A percentile compares a stretch with the other conserved stretches of the same genome.
Conservation (phyloP, 2,329 filamentous ascomycete species). For the Pseudogymnoascus pannorum region DNA sequence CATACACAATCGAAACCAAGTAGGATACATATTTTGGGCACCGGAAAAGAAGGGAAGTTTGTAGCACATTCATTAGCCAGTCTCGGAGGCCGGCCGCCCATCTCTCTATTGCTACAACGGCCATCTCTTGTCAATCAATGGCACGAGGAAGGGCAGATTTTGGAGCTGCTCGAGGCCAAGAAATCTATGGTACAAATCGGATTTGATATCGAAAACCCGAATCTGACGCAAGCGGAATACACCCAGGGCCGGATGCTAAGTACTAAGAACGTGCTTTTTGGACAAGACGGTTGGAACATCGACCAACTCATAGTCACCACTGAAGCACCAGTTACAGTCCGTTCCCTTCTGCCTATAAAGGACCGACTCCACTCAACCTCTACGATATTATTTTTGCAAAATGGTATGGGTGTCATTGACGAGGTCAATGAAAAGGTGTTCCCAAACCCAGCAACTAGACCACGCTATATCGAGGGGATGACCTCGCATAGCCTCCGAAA, state of each 20-base stretch:
- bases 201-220: slow-evolving; percentile 24
- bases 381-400: slow-evolving; percentile 69
- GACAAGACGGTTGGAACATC: slow-evolving; percentile 38
- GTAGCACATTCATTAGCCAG: slow-evolving; percentile 57
- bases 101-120: slow-evolving; percentile 55
- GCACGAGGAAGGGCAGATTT: slow-evolving; percentile 37
- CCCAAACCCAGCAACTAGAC: slow-evolving; percentile 53
- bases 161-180: slow-evolving; percentile 40
- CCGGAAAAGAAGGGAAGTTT: slow-evolving; percentile 56
- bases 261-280: slow-evolving; percentile 30
- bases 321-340: slow-evolving; percentile 49
- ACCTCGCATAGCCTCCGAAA: slow-evolving; percentile 33
- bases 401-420: slow-evolving; percentile 80
- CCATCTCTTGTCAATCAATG: slow-evolving; percentile 37
- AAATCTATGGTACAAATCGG: slow-evolving; percentile 30
- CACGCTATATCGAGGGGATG: slow-evolving; percentile 57
- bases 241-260: slow-evolving; percentile 17
- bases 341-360: slow-evolving; percentile 51
- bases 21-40: slow-evolving; percentile 56
- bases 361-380: slow-evolving; percentile 61
- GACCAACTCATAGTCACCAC: slow-evolving; percentile 65
- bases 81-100: slow-evolving; percentile 50
- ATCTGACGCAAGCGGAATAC: slow-evolving; percentile 17
- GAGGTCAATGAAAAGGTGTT: slow-evolving; percentile 67
- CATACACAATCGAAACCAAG: slow-evolving; percentile 13